Evolutionary conservation across 2,329 filamentous ascomycete species (phyloP).

Genomic region (Raffaelea albimanens): DNA sequence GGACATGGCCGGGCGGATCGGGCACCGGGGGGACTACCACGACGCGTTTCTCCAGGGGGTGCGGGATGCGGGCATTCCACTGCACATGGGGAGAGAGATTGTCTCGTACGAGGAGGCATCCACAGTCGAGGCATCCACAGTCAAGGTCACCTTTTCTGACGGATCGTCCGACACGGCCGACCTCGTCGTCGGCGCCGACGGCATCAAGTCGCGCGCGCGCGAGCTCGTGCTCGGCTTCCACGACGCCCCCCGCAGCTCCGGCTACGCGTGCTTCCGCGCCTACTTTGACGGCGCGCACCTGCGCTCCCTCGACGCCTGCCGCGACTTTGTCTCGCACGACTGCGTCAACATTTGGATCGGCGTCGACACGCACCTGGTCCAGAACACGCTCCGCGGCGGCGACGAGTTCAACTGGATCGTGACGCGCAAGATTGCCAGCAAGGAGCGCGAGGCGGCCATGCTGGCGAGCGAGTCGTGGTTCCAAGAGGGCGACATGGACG

Average conservation of each 20-base stretch:
- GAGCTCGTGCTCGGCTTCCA: slow-evolving; percentile 41
- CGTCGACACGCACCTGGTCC: slow-evolving; percentile 31
- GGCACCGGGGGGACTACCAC: slow-evolving; percentile 34
- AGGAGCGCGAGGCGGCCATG: slow-evolving; percentile 26
- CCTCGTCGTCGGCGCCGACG: slow-evolving; percentile 40
- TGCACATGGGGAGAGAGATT: slow-evolving; percentile 29
- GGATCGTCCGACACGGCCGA: slow-evolving; percentile 31
- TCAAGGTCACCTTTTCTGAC: slow-evolving; percentile 18
- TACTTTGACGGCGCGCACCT: slow-evolving; percentile 30
- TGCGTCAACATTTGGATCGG: slow-evolving; percentile 37
- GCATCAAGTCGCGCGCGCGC: slow-evolving; percentile 40
- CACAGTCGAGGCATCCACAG: slow-evolving; percentile 11
- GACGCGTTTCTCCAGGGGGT: slow-evolving; percentile 30
- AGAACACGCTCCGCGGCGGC: slow-evolving; percentile 32
- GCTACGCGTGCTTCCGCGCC: slow-evolving; percentile 43
- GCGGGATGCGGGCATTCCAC: slow-evolving; percentile 26
- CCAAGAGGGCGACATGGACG: slow-evolving; percentile 34
- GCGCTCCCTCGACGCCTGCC: slow-evolving; percentile 23
- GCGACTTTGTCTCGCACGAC: slow-evolving; percentile 31
- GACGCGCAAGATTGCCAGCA: slow-evolving; percentile 26
- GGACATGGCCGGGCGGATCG: slow-evolving; percentile 40
- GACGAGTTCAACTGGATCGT: slow-evolving; percentile 38
- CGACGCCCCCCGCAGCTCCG: slow-evolving; percentile 41
- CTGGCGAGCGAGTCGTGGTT: slow-evolving; percentile 38
- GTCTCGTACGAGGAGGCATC: slow-evolving; percentile 24